Evolutionary conservation across 1,284 basidiomycete species (phyloP).

Genomic region (Vanrija sp.): DNA sequence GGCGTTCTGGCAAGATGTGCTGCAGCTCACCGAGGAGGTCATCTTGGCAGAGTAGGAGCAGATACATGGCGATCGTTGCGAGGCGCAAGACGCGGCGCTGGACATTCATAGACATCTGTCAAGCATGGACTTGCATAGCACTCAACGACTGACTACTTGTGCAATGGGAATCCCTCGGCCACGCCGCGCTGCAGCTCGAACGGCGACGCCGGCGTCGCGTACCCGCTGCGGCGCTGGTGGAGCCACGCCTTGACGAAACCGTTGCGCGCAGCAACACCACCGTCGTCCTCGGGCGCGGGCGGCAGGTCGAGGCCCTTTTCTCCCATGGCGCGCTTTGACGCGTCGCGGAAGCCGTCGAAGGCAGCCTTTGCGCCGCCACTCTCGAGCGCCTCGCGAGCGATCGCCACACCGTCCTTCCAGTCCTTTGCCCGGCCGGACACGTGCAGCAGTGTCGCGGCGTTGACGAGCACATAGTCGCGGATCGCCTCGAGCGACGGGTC

Average conservation of each 20-base stretch:
- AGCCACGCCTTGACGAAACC: conserved; percentile 49
- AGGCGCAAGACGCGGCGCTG: too few relatives aligned
- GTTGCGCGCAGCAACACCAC: conserved; percentile 48
- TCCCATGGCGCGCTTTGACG: conserved; percentile 46
- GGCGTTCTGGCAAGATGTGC: conserved; percentile 23
- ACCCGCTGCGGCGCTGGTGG: conserved; percentile 13
- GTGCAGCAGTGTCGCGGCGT: conserved; percentile 75
- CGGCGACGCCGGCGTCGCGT: conserved; percentile 4
- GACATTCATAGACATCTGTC: too few relatives aligned
- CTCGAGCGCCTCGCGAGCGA: conserved; percentile 69
- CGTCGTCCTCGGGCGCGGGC: conserved; percentile 42
- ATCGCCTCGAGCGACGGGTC: conserved; percentile 57
- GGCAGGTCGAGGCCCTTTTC: conserved; percentile 33
- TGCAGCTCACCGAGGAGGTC: conserved; percentile 17
- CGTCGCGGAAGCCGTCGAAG: conserved; percentile 57
- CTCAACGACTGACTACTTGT: too few relatives aligned
- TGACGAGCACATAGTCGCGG: conserved; percentile 77
- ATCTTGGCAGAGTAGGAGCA: conserved; percentile 4
- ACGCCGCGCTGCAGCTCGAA: neutral
- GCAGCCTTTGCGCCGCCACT: conserved; percentile 73
- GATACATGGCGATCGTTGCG: neutral
- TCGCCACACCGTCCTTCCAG: conserved; percentile 66
- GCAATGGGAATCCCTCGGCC: too few relatives aligned
- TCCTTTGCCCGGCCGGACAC: conserved; percentile 68
- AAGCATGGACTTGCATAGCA: too few relatives aligned